A percentile compares a stretch with the other conserved stretches of the same genome.
These are phyloP conservation scores for Cardamine occulta DNA, from an alignment of 345 rosid genomes.

Conservation along the genomic window DNA sequence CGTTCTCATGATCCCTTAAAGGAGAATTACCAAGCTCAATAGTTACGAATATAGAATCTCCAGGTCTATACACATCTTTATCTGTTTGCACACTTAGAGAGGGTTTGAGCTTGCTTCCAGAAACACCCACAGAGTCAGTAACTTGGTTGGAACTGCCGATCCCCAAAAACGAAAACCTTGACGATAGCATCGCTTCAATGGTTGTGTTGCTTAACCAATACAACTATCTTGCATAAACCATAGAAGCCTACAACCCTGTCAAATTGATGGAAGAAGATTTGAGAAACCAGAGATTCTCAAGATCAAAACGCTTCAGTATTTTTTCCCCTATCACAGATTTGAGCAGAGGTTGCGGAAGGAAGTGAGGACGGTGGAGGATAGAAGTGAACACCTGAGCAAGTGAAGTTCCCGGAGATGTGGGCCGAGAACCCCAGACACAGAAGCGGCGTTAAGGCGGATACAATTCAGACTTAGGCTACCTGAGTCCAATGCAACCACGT, in stretches of 20 bases:
- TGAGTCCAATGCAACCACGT: slow-evolving; percentile 43
- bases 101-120: slow-evolving; percentile 50
- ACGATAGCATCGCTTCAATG: slow-evolving; percentile 43
- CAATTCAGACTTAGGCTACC: slow-evolving; percentile 54
- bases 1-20: slow-evolving; percentile 34
- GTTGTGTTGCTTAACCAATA: slow-evolving; percentile 1
- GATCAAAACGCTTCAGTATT: neutral
- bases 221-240: slow-evolving; percentile 31
- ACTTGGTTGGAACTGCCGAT: slow-evolving; percentile 40
- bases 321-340: neutral
- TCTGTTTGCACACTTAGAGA: slow-evolving; percentile 62
- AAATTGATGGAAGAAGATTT: slow-evolving; percentile 15
- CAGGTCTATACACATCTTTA: slow-evolving; percentile 86
- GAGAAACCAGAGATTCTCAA: neutral
- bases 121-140: slow-evolving; percentile 39
- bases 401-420: slow-evolving; percentile 51
- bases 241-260: slow-evolving; percentile 35
- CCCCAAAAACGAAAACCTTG: slow-evolving; percentile 49
- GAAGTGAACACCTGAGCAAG: slow-evolving; percentile 50
- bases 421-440: slow-evolving; percentile 43
- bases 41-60: slow-evolving; percentile 69
- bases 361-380: slow-evolving; percentile 45
- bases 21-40: slow-evolving; percentile 62
- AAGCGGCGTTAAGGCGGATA: slow-evolving; percentile 47
- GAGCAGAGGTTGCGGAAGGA: slow-evolving; percentile 49